These are phyloP conservation scores for Daedaleopsis nitida DNA, from an alignment of 768 basidiomycete genomes.

Conservation along the genomic window DNA sequence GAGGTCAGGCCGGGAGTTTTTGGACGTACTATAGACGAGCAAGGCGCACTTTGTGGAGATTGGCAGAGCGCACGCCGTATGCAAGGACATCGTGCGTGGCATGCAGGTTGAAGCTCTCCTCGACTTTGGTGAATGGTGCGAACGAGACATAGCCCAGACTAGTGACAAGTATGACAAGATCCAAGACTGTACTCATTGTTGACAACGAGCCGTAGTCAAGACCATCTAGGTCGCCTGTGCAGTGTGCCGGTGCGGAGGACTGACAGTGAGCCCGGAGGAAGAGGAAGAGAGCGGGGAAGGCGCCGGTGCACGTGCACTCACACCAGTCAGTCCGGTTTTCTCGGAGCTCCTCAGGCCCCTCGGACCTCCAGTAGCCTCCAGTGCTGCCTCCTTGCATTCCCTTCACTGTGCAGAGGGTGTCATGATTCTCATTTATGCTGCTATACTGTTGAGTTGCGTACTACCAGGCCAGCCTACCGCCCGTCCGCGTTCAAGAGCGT, in stretches of 20 bases:
- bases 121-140: constrained; percentile 93
- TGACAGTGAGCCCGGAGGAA: neutral
- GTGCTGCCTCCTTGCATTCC: too few relatives aligned
- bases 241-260: too few relatives aligned
- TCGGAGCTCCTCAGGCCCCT: too few relatives aligned
- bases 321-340: too few relatives aligned
- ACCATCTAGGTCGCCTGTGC: neutral
- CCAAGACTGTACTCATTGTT: constrained; percentile 44
- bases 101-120: constrained; percentile 96
- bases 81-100: constrained; percentile 85
- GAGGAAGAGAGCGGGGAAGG: too few relatives aligned
- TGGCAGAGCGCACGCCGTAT: constrained; percentile 56
- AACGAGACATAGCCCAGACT: constrained; percentile 72
- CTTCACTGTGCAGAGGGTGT: too few relatives aligned
- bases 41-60: constrained; percentile 51
- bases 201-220: neutral
- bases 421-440: too few relatives aligned
- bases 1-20: neutral
- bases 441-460: too few relatives aligned
- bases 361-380: too few relatives aligned
- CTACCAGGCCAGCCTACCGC: too few relatives aligned
- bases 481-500: too few relatives aligned
- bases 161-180: constrained; percentile 50
- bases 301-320: too few relatives aligned
- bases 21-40: neutral